phyloP scores from a whole-genome alignment of 768 basidiomycete genomes.

The Neoboletus subvelutipes region DNA sequence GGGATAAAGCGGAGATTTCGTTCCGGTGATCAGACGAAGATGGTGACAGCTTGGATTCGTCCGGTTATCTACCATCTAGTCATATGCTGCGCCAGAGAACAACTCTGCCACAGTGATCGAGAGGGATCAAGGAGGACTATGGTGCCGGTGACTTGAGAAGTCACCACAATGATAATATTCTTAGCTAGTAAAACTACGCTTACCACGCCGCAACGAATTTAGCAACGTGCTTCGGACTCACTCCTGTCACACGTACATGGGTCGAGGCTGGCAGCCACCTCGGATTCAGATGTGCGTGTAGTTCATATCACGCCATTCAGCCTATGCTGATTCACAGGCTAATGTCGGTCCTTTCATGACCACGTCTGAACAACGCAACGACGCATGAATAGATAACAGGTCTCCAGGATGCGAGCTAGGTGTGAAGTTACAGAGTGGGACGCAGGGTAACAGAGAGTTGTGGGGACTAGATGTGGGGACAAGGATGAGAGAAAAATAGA shows the following conservation, averaged over 20 bases:
- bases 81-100: neutral
- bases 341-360: conserved; percentile 6
- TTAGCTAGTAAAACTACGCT: conserved; percentile 1
- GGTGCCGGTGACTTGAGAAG: conserved; percentile 21
- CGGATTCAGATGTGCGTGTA: conserved; percentile 4
- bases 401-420: conserved; percentile 2
- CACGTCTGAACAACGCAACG: conserved; percentile 4
- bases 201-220: conserved; percentile 12
- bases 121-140: neutral
- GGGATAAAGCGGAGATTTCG: conserved; percentile 1
- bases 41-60: conserved; percentile 5
- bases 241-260: neutral
- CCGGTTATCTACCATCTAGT: conserved; percentile 12
- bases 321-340: neutral
- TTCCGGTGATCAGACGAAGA: conserved; percentile 16
- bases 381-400: conserved; percentile 12
- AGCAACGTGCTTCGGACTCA: conserved; percentile 5
- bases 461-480: neutral
- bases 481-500: conserved; percentile 6
- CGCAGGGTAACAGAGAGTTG: neutral
- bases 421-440: conserved; percentile 10
- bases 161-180: conserved; percentile 21
- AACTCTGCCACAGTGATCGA: conserved; percentile 17
- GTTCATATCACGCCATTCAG: conserved; percentile 12
- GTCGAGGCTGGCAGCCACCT: neutral